phyloP scores from a whole-genome alignment of 1,139 yeast genomes.

The Yamadazyma blattariae region DNA sequence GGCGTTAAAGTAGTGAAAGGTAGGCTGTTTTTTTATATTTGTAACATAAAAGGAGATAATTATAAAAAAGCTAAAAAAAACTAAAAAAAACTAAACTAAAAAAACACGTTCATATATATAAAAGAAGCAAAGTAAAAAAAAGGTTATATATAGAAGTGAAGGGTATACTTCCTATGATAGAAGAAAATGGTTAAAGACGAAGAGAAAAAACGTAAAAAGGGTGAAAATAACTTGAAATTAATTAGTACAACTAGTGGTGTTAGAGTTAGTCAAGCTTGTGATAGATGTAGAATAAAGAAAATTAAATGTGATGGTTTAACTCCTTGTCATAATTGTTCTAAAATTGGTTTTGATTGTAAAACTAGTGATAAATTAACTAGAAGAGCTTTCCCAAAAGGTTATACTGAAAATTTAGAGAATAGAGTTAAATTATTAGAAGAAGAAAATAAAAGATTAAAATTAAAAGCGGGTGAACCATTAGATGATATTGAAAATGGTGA shows the following conservation, averaged over 20 bases:
- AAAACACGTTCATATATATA: too few species aligned
- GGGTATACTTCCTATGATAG: too few species aligned
- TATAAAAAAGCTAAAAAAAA: too few species aligned
- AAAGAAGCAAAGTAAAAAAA: too few species aligned
- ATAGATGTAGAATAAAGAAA: conserved; percentile 72
- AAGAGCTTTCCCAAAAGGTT: conserved; percentile 72
- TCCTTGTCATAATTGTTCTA: conserved; percentile 68
- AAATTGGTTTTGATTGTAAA: conserved; percentile 63
- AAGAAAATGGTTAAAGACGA: conserved; percentile 4
- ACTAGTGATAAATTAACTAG: conserved; percentile 72
- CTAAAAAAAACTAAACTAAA: too few species aligned
- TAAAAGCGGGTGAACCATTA: conserved; percentile 11
- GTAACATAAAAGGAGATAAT: too few species aligned
- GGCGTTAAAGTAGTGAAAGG: too few species aligned
- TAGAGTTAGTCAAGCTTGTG: conserved; percentile 76
- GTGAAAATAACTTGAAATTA: conserved; percentile 32
- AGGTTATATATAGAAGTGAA: too few species aligned
- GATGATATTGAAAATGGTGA: conserved; percentile 1
- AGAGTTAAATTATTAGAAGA: conserved; percentile 60
- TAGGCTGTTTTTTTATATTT: too few species aligned
- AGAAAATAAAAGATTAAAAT: conserved; percentile 38
- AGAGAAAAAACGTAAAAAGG: conserved; percentile 8
- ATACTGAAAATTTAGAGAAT: conserved; percentile 69
- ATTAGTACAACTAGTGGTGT: conserved; percentile 40
- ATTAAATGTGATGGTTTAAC: conserved; percentile 72